Conservation (phyloP, 768 basidiomycete genomes). For the Tricholoma saponaceum region DNA sequence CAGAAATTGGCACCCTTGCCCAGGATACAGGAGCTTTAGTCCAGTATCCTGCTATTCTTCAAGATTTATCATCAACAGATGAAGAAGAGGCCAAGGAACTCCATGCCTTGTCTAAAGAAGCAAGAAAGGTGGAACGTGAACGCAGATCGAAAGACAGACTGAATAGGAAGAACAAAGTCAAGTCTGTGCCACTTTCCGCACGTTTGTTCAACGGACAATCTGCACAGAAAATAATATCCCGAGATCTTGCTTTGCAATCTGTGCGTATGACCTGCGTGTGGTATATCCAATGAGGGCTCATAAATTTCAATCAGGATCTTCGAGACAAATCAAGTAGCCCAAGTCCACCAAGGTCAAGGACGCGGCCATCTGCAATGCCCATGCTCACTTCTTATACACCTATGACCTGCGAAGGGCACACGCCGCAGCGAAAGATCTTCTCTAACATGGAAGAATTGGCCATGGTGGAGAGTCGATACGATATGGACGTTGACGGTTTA, state of each 20-base stretch:
- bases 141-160: constrained; percentile 8
- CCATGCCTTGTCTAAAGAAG: constrained; percentile 27
- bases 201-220: not conserved
- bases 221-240: not conserved
- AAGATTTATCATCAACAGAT: constrained; percentile 36
- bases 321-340: not conserved
- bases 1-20: not conserved
- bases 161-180: constrained; percentile 12
- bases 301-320: not conserved
- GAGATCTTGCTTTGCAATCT: not conserved
- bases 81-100: constrained; percentile 32
- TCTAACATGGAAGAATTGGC: not conserved
- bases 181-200: constrained; percentile 18
- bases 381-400: not conserved
- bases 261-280: not conserved
- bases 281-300: not conserved
- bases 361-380: not conserved
- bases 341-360: not conserved
- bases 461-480: not conserved
- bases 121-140: constrained; percentile 23
- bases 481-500: not conserved
- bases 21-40: not conserved
- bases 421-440: not conserved
- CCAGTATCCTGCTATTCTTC: constrained; percentile 33
- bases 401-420: not conserved